phyloP scores from a whole-genome alignment of 2,329 filamentous ascomycete species.

The Ceratocystis cubensis region DNA sequence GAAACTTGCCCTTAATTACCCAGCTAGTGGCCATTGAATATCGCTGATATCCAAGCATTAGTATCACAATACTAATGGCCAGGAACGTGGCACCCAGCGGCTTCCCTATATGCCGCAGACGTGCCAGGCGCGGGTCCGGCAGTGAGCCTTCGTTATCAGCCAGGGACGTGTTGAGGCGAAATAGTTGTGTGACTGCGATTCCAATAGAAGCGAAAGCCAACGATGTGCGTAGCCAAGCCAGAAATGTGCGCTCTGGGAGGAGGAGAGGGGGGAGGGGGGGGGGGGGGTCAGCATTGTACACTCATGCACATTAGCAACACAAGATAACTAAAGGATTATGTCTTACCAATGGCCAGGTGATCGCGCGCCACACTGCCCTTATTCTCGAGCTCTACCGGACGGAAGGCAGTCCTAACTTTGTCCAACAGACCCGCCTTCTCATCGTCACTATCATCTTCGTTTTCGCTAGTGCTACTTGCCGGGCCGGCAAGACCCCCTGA shows the following conservation, averaged over 20 bases:
- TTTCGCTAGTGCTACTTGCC: background rate
- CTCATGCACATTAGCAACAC: background rate
- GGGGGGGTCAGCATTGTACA: background rate
- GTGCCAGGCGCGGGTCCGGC: conserved; percentile 29
- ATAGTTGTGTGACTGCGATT: conserved; percentile 72
- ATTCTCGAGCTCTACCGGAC: conserved; percentile 66
- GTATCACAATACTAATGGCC: conserved; percentile 59
- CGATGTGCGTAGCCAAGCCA: conserved; percentile 74
- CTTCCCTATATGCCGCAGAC: conserved; percentile 53
- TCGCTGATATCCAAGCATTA: conserved; percentile 64
- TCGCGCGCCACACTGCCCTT: conserved; percentile 74
- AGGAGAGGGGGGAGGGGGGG: background rate
- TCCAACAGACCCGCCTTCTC: conserved; percentile 11
- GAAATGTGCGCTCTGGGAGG: conserved; percentile 60
- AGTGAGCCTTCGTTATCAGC: conserved; percentile 26
- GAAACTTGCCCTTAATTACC: conserved; percentile 68
- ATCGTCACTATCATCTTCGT: conserved; percentile 1
- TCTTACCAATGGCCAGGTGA: conserved; percentile 61
- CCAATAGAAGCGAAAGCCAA: conserved; percentile 72
- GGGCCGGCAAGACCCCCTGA: background rate
- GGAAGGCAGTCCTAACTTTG: conserved; percentile 28
- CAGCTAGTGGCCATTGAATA: conserved; percentile 71
- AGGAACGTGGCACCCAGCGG: conserved; percentile 67
- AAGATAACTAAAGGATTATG: background rate
- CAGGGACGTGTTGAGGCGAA: conserved; percentile 63